Base-by-base conservation (phyloP, 257 asterid species). In the Nicotiana benthamiana region DNA sequence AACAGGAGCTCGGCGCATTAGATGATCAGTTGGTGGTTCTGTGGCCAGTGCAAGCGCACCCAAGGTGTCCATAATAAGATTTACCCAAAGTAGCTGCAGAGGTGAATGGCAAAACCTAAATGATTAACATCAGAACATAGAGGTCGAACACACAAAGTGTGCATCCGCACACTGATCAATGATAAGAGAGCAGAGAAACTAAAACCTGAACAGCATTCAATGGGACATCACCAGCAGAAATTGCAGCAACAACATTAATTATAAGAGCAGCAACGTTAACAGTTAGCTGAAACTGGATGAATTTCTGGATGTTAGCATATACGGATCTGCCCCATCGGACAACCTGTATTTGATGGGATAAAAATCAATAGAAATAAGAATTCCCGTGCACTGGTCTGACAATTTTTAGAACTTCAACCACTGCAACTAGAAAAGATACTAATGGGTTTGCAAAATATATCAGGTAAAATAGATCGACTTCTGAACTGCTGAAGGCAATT, bases 291-390 rank as follows among this genome's bases (percentile, higher is more conserved):
- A 95, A 95, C 72, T 95, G 99, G 78, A 95, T 95, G 84, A 95
- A 95, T 86, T 95, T 95, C 90, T 95, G 99, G 79, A 95, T 92
- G 79, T 95, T 95, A 53, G 99, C 97, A 53, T 95, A 95, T 13
- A 95, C 99, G 15, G 99, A 92, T 89, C 99, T 88, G 80, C 99
- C 98, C 99, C 99, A 95, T 67, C 97, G 90, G 56, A 95, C 97
- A 79, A 93, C 99, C 99, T 95, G 92, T 84, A 88, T 74, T 77
- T 66, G 51, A 51, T 24, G 36, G 52, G 56, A 54, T 9, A 30
- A 56, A 54, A 27, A 80, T 15, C 26, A 81, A 18, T 64, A 51
- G 76, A 24, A 61, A 82, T 36, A 61, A 60, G 4, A 32, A 24
- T n/a, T 40, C 18, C n/a, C 54, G 1, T 61, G 60, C 65, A 48